Conservation (phyloP, 179 eudicot genomes). For the Corrigiola litoralis region DNA sequence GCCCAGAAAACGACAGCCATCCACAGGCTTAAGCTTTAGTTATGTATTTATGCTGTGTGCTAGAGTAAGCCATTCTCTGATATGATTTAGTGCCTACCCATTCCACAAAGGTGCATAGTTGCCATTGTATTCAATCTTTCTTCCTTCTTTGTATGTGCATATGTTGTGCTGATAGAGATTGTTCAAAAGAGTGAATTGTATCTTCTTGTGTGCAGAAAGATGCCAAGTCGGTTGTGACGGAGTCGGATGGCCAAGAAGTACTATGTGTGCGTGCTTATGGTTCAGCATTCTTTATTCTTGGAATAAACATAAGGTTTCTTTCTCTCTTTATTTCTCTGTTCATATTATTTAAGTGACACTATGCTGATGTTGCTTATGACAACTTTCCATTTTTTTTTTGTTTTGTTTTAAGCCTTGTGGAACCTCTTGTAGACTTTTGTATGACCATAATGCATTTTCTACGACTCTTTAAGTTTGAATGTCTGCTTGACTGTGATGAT, state of each 20-base stretch:
- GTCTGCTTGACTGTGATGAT: background rate
- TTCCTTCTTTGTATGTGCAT: conserved; percentile 3
- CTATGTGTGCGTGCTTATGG: conserved; percentile 91
- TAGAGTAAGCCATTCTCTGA: background rate
- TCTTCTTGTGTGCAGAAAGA: conserved; percentile 48
- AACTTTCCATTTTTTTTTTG: background rate
- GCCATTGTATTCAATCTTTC: background rate
- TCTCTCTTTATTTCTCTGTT: background rate
- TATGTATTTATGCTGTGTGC: background rate
- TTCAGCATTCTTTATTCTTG: conserved; percentile 82
- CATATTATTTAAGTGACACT: background rate
- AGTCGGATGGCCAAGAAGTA: conserved; percentile 78
- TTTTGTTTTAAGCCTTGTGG: background rate
- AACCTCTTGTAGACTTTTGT: background rate
- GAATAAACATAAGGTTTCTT: conserved; percentile 84
- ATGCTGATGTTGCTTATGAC: background rate
- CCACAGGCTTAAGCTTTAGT: too few species aligned
- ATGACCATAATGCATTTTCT: background rate
- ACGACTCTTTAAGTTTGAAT: background rate
- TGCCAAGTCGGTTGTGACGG: conserved; percentile 27
- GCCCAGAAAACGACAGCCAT: too few species aligned
- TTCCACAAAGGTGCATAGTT: background rate
- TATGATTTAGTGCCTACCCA: background rate
- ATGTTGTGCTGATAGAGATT: background rate
- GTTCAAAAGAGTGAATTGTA: background rate